A percentile compares a stretch with the other conserved stretches of the same genome.
phyloP scores from a whole-genome alignment of 768 basidiomycete species.

The Podaxis sp. region DNA sequence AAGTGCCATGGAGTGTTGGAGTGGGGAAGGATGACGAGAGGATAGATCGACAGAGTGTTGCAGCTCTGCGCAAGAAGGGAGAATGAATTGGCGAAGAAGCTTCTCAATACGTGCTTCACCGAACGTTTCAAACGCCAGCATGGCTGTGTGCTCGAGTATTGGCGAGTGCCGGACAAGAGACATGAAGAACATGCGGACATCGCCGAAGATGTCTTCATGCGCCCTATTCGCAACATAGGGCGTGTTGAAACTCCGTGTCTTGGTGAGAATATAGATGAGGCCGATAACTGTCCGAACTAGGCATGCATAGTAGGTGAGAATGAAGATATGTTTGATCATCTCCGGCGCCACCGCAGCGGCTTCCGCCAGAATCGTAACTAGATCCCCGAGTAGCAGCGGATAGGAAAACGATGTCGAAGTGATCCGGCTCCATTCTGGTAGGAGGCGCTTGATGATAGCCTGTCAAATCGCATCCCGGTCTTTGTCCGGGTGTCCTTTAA shows the following conservation, averaged over 20 bases:
- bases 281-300: slow-evolving; percentile 86
- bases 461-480: slow-evolving; percentile 77
- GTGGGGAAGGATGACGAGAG: slow-evolving; percentile 64
- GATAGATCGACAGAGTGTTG: slow-evolving; percentile 80
- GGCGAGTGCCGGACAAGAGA: slow-evolving; percentile 89
- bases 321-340: slow-evolving; percentile 84
- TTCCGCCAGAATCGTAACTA: slow-evolving; percentile 87
- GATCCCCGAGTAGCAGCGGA: slow-evolving; percentile 86
- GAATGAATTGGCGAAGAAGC: slow-evolving; percentile 81
- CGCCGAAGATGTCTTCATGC: slow-evolving; percentile 77
- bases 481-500: slow-evolving; percentile 70
- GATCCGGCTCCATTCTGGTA: slow-evolving; percentile 91
- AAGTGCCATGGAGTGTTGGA: slow-evolving; percentile 33
- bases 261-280: slow-evolving; percentile 79
- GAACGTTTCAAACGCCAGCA: slow-evolving; percentile 74
- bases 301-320: slow-evolving; percentile 88
- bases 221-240: slow-evolving; percentile 43
- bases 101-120: slow-evolving; percentile 86
- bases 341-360: slow-evolving; percentile 88
- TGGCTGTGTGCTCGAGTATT: slow-evolving; percentile 82
- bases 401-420: slow-evolving; percentile 81
- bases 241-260: slow-evolving; percentile 56
- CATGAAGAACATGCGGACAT: slow-evolving; percentile 87
- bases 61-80: slow-evolving; percentile 87
- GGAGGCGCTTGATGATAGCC: slow-evolving; percentile 83